Conservation (phyloP, 148 eudicot species). For the Cornus controversa region DNA sequence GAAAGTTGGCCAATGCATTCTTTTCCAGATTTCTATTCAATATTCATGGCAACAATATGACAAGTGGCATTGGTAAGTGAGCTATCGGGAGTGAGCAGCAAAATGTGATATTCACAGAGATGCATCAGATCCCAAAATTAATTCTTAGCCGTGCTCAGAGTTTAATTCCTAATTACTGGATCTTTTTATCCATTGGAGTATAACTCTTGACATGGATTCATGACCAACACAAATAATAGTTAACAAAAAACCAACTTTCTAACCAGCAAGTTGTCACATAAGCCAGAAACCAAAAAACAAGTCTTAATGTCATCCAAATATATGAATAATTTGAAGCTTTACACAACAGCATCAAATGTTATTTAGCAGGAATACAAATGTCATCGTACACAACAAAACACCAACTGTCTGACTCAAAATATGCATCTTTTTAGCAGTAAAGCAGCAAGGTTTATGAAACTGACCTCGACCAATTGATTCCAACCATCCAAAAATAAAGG, state of each 20-base stretch:
- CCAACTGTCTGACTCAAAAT: neutral
- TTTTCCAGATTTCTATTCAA: neutral
- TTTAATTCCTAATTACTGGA: neutral
- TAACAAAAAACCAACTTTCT: neutral
- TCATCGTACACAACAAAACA: neutral
- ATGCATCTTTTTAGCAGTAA: neutral
- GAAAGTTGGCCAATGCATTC: no score
- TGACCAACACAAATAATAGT: neutral
- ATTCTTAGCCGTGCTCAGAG: neutral
- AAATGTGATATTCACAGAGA: neutral
- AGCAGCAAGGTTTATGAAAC: neutral
- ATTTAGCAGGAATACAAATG: slow-evolving; percentile 3
- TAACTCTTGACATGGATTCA: neutral
- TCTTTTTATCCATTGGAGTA: neutral
- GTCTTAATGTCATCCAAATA: neutral
- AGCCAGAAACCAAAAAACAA: neutral
- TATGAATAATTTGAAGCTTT: neutral
- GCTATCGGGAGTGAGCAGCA: neutral
- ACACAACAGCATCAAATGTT: neutral
- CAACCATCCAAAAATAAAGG: neutral
- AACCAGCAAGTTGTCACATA: slow-evolving; percentile 4
- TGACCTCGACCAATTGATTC: neutral
- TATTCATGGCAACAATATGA: no score
- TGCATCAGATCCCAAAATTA: neutral
- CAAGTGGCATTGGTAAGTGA: no score